A percentile compares a stretch with the other conserved stretches of the same genome.
These are phyloP conservation scores for Colletotrichum sp. DNA, from an alignment of 2,329 filamentous ascomycete species.

Conservation along the genomic window DNA sequence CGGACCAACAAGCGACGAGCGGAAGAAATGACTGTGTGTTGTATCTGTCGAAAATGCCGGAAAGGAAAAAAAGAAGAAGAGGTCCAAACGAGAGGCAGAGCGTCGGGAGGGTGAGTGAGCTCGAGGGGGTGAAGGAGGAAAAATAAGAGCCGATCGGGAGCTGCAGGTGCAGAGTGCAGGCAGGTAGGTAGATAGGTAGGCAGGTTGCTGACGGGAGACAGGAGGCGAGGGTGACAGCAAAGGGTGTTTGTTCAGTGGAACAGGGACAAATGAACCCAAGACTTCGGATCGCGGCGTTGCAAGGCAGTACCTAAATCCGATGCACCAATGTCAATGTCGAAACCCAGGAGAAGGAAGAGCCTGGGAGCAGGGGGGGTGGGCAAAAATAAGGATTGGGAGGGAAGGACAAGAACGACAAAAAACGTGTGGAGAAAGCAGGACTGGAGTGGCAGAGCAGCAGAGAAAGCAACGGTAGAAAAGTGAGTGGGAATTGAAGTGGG, in stretches of 20 bases:
- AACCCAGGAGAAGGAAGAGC: neutral
- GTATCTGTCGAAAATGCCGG: neutral
- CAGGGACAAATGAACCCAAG: constrained; percentile 6
- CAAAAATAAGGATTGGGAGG: neutral
- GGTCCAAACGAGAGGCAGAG: constrained; percentile 8
- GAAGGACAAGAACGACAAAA: neutral
- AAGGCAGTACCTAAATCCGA: constrained; percentile 1
- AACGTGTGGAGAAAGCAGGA: constrained; percentile 2
- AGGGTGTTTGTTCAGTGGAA: constrained; percentile 4
- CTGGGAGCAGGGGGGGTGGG: neutral
- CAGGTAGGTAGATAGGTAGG: neutral
- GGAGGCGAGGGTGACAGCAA: neutral
- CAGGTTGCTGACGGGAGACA: neutral
- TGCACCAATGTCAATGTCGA: constrained; percentile 2
- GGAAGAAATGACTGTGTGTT: neutral
- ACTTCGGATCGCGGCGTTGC: constrained; percentile 11
- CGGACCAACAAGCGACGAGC: neutral
- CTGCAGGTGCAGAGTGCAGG: neutral
- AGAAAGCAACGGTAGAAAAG: neutral
- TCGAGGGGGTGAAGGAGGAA: constrained; percentile 1
- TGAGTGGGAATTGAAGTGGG: constrained; percentile 1
- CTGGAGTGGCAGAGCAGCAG: neutral
- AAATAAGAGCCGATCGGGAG: neutral
- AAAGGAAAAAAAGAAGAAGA: neutral
- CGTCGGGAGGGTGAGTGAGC: neutral